Evolutionary conservation across 208 protist genomes (phyloP).

Genomic region (Giardia duodenalis): DNA sequence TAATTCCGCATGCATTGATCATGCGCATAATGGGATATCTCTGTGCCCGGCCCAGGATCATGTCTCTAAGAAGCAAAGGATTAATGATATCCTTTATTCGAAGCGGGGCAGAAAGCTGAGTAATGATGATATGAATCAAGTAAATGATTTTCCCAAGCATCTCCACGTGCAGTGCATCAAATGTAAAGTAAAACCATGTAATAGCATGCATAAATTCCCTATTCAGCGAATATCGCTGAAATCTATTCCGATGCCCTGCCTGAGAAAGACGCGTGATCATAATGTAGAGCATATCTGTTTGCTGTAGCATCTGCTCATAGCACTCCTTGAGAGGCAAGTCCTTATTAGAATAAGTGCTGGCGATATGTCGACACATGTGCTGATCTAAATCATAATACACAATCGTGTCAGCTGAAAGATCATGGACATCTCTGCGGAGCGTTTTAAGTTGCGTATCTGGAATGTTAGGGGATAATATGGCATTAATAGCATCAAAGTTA

Average conservation of each 20-base stretch:
- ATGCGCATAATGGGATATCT: neutral
- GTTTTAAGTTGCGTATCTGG: no score
- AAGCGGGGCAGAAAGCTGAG: neutral
- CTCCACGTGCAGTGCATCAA: neutral
- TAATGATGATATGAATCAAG: neutral
- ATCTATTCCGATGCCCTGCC: neutral
- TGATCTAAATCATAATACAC: no score
- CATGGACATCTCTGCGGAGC: no score
- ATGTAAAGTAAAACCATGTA: neutral
- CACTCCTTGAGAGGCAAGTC: conserved; percentile 13
- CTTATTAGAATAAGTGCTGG: no score
- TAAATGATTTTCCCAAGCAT: neutral
- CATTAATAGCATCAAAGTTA: no score
- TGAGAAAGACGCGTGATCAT: neutral
- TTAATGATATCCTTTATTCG: neutral
- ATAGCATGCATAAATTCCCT: neutral
- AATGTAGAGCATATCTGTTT: neutral
- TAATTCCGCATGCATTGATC: neutral
- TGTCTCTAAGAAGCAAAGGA: neutral
- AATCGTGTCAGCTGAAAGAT: no score
- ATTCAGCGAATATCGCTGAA: neutral
- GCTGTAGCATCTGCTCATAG: neutral
- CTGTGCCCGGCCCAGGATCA: neutral
- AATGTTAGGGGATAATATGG: no score
- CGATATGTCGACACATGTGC: no score